Evolutionary conservation across 208 protist species (phyloP).

Genomic region (Hexamita inflata): DNA sequence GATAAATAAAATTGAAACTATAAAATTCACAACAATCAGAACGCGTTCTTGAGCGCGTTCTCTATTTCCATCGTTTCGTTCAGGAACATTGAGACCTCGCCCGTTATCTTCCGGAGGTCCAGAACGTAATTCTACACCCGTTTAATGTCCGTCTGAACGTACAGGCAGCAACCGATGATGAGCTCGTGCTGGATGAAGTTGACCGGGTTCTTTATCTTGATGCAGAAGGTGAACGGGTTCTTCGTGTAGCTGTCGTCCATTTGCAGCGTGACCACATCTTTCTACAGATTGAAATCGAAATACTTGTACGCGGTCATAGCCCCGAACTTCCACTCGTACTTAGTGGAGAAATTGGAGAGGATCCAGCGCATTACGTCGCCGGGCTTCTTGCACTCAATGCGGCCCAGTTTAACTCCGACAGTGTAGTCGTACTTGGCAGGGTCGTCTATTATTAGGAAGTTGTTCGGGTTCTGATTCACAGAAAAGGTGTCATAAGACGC

Average conservation of each 20-base stretch:
- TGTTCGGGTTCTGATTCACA: no score
- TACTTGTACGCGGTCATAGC: not conserved
- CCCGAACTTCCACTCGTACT: slow-evolving; percentile 8
- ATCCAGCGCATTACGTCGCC: not conserved
- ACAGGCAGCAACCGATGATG: slow-evolving; percentile 5
- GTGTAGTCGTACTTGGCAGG: no score
- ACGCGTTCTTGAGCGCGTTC: not conserved
- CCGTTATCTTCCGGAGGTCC: slow-evolving; percentile 10
- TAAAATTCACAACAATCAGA: no score
- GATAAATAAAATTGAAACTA: no score
- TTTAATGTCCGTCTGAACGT: not conserved
- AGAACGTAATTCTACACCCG: not conserved
- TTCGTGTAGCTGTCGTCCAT: not conserved
- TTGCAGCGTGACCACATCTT: not conserved
- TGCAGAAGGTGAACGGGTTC: not conserved
- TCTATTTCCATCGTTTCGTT: not conserved
- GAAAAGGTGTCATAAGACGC: no score
- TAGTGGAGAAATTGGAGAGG: not conserved
- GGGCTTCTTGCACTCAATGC: not conserved
- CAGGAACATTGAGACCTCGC: slow-evolving; percentile 7
- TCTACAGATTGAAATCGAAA: not conserved
- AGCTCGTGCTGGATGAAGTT: not conserved
- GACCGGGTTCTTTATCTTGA: not conserved
- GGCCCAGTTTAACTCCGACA: not conserved
- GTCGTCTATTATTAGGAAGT: no score